These are phyloP conservation scores for Citrus australasica DNA, from an alignment of 345 rosid species.

Conservation along the genomic window DNA sequence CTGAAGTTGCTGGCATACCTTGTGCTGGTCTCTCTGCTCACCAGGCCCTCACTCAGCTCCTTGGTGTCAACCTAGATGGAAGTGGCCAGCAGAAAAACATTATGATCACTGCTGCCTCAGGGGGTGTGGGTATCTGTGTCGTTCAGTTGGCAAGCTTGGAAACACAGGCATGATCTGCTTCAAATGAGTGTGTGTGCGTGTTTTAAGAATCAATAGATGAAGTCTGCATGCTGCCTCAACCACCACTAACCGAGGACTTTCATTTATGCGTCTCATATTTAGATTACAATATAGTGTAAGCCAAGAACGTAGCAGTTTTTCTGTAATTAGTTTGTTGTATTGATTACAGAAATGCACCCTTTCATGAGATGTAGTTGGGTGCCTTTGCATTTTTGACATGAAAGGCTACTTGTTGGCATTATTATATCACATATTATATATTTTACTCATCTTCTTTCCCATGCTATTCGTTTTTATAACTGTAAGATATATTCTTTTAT, in stretches of 20 bases:
- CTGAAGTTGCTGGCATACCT: conserved; percentile 59
- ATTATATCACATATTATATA: background rate
- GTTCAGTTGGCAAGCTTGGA: conserved; percentile 70
- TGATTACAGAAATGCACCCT: too few species aligned
- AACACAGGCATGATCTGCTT: conserved; percentile 22
- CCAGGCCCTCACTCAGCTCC: conserved; percentile 48
- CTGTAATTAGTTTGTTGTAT: too few species aligned
- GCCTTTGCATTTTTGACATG: background rate
- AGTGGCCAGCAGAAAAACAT: conserved; percentile 34
- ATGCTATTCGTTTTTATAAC: background rate
- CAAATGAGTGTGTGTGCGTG: too few species aligned
- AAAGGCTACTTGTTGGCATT: background rate
- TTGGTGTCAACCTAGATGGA: conserved; percentile 58
- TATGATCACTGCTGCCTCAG: conserved; percentile 65
- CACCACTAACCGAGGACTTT: background rate
- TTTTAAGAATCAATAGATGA: too few species aligned
- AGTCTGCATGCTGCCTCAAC: background rate
- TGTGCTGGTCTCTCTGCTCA: conserved; percentile 68
- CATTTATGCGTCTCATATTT: background rate
- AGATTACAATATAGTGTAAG: background rate
- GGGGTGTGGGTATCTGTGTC: conserved; percentile 78
- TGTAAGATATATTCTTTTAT: conserved; percentile 1
- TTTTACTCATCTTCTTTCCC: background rate
- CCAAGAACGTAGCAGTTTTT: background rate
- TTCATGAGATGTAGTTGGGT: background rate